phyloP scores from a whole-genome alignment of 225 moss, liverwort and hornwort species.

The Rhytidiadelphus loreus region DNA sequence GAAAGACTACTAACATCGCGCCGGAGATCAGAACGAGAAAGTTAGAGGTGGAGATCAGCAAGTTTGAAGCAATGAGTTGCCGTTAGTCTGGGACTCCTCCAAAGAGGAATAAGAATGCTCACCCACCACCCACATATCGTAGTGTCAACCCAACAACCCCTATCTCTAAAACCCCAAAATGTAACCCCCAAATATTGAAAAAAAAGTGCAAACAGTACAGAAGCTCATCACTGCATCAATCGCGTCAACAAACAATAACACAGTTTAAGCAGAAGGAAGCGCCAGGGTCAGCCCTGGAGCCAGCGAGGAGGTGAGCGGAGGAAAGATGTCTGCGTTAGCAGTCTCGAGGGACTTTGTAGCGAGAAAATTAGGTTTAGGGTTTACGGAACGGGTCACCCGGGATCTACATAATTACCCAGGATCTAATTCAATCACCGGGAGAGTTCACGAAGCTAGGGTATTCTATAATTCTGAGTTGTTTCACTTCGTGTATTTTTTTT shows the following conservation, averaged over 20 bases:
- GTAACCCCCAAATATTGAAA: not conserved
- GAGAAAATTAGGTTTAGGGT: not conserved
- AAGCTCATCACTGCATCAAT: not conserved
- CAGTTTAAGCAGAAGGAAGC: not conserved
- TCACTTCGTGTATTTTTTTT: not conserved
- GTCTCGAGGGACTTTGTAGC: not conserved
- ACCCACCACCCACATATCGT: no score
- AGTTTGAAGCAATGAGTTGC: not conserved
- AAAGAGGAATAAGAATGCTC: no score
- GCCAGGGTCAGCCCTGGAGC: fast-evolving
- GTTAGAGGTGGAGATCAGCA: not conserved
- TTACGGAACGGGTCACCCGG: not conserved
- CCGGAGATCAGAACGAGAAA: no score
- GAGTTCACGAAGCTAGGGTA: not conserved
- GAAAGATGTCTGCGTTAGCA: fast-evolving
- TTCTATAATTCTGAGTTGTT: not conserved
- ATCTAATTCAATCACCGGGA: not conserved
- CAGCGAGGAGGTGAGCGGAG: not conserved
- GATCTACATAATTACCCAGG: not conserved
- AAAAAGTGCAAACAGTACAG: no score
- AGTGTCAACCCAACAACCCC: not conserved
- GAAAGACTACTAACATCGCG: no score
- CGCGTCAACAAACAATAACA: not conserved
- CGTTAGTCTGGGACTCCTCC: not conserved
- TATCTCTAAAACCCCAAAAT: not conserved